A percentile compares a stretch with the other conserved stretches of the same genome.
These are phyloP conservation scores for Cucurbita ficifolia DNA, from an alignment of 306 rosid genomes.

Conservation along the genomic window DNA sequence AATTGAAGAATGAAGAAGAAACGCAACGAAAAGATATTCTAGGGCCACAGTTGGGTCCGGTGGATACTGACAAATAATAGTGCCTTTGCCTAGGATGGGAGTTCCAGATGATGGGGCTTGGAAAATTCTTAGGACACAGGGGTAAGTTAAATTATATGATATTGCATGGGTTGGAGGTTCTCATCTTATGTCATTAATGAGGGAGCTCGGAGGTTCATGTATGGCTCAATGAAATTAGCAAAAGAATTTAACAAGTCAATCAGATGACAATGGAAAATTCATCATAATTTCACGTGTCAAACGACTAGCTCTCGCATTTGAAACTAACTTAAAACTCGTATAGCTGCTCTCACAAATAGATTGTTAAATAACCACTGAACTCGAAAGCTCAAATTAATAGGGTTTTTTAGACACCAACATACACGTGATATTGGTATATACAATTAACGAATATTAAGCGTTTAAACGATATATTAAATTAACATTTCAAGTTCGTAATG, in stretches of 20 bases:
- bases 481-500: background rate
- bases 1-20: conserved; percentile 40
- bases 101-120: conserved; percentile 54
- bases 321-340: background rate
- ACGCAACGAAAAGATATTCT: conserved; percentile 43
- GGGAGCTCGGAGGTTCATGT: background rate
- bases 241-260: background rate
- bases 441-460: background rate
- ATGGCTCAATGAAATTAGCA: background rate
- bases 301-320: no score
- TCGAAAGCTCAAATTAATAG: background rate
- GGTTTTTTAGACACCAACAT: background rate
- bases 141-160: background rate
- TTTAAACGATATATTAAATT: background rate
- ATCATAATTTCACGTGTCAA: background rate
- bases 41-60: conserved; percentile 39
- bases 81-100: conserved; percentile 20
- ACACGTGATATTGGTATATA: background rate
- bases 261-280: background rate
- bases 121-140: background rate
- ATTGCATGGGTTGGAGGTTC: no score
- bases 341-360: no score
- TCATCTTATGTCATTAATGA: no score
- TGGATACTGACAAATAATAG: conserved; percentile 47
- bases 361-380: no score